These are phyloP conservation scores for Austroboletus rostrupii DNA, from an alignment of 1,284 basidiomycete genomes.

Conservation along the genomic window DNA sequence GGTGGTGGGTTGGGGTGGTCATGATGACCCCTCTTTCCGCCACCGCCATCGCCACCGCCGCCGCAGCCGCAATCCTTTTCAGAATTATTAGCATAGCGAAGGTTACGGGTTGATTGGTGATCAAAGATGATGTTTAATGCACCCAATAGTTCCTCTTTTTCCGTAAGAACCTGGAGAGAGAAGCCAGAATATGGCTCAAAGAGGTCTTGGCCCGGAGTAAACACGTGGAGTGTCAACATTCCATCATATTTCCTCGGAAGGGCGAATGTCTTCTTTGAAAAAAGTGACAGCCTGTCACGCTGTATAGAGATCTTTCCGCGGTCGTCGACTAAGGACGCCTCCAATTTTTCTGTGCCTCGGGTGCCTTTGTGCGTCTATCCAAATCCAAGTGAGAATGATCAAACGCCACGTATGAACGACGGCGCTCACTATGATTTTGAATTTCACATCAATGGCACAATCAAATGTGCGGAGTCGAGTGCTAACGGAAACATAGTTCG, in stretches of 20 bases:
- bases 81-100: slow-evolving; percentile 9
- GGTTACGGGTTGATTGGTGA: slow-evolving; percentile 8
- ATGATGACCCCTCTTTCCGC: neutral
- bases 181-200: slow-evolving; percentile 12
- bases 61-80: neutral
- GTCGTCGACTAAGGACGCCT: slow-evolving; percentile 11
- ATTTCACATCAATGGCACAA: neutral
- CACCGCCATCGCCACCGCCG: no score
- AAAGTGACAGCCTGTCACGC: neutral
- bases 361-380: slow-evolving; percentile 7
- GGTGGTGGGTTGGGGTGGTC: neutral
- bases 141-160: neutral
- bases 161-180: slow-evolving; percentile 4
- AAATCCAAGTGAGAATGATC: neutral
- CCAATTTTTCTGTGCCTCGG: neutral
- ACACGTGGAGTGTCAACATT: slow-evolving; percentile 8
- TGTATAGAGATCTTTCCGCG: slow-evolving; percentile 1
- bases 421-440: slow-evolving; percentile 2
- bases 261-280: no score
- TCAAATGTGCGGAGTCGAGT: slow-evolving; percentile 12
- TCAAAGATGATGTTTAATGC: slow-evolving; percentile 14
- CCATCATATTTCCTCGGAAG: slow-evolving; percentile 3
- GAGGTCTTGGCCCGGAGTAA: neutral
- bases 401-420: neutral
- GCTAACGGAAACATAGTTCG: slow-evolving; percentile 4